These are phyloP conservation scores for Wickerhamomyces pijperi DNA, from an alignment of 805 yeast species.

Conservation along the genomic window DNA sequence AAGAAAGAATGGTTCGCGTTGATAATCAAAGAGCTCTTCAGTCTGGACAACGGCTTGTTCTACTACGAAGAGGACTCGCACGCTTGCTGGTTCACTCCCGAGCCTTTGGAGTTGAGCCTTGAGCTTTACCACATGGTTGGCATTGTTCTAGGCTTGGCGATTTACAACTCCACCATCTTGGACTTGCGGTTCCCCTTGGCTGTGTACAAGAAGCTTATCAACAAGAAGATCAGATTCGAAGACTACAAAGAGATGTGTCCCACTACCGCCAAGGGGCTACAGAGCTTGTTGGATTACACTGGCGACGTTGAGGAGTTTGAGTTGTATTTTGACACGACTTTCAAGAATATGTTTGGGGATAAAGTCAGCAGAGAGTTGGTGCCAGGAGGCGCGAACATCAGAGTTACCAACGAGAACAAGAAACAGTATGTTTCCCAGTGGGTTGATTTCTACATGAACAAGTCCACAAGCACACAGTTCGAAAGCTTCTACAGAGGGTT, in stretches of 20 bases:
- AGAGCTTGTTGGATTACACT: slow-evolving; percentile 31
- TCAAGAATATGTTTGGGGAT: slow-evolving; percentile 36
- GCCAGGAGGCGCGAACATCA: slow-evolving; percentile 40
- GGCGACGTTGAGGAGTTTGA: slow-evolving; percentile 38
- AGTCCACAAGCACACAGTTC: slow-evolving; percentile 41
- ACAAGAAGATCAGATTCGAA: slow-evolving; percentile 38
- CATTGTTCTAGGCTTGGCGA: slow-evolving; percentile 78
- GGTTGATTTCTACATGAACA: slow-evolving; percentile 47
- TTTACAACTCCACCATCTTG: slow-evolving; percentile 79
- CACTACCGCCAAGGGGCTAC: slow-evolving; percentile 41
- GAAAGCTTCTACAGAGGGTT: slow-evolving; percentile 62
- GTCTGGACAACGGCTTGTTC: slow-evolving; percentile 59
- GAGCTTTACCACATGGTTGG: slow-evolving; percentile 74
- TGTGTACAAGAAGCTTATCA: slow-evolving; percentile 63
- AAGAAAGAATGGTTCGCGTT: slow-evolving; percentile 88
- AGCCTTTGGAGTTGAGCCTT: slow-evolving; percentile 27
- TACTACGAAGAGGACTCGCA: slow-evolving; percentile 56
- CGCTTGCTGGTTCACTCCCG: slow-evolving; percentile 62
- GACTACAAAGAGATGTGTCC: slow-evolving; percentile 71
- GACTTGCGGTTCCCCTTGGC: slow-evolving; percentile 72
- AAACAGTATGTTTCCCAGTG: slow-evolving; percentile 52
- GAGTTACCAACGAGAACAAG: slow-evolving; percentile 51
- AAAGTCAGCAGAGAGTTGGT: slow-evolving; percentile 38
- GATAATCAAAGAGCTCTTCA: slow-evolving; percentile 58
- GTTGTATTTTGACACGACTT: slow-evolving; percentile 51